Evolutionary conservation across 805 yeast species (phyloP), one percentile per base, ranked within the genome.

Genomic region (Ogataea populi-albae): DNA sequence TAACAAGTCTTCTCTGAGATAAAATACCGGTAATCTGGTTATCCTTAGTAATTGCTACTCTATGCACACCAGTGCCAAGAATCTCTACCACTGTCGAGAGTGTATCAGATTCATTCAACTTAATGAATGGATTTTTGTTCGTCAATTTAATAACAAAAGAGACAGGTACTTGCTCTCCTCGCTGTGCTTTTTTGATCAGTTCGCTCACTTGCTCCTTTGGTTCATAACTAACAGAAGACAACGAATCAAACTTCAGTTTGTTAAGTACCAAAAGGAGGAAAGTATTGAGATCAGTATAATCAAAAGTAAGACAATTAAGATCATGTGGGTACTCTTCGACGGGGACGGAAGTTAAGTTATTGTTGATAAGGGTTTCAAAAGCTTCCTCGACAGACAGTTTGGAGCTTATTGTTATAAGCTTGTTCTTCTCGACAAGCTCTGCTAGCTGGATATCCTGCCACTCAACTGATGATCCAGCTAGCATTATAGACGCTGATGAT

Each of bases 31-130:
- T 77, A 32, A 89, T 78, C 41, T 70, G 69, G 17, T 73, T 68
- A 32, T 67, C 61, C 31, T 67, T 71, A 12, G 64, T 60, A 37
- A 89, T 85, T 8, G 97, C 96, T 15, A 91, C 77, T 55, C 98
- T 73, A 64, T 93, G 98, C 3, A 89, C 96, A 15, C 98, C 98
- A 25, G 85, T 77, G n/a, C 97, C 98, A 43, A 91, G 68, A 9
- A 85, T 79, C 59, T 87, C 94, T 50, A 86, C 84, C 2, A 86
- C 96, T 4, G 77, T 72, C 26, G 81, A 70, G 34, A 91, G 65
- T 15, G 79, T 75, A 37, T 82, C 88, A 12, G 68, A 55, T 50
- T 86, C 88, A 28, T 78, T 74, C 39, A 93, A 66, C 54, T 86
- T 84, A 43, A 84, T 73, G 54, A 89, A 87, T 3, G 95, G 95